phyloP scores from a whole-genome alignment of 2,329 filamentous ascomycete species.

The Macroventuria anomochaeta region DNA sequence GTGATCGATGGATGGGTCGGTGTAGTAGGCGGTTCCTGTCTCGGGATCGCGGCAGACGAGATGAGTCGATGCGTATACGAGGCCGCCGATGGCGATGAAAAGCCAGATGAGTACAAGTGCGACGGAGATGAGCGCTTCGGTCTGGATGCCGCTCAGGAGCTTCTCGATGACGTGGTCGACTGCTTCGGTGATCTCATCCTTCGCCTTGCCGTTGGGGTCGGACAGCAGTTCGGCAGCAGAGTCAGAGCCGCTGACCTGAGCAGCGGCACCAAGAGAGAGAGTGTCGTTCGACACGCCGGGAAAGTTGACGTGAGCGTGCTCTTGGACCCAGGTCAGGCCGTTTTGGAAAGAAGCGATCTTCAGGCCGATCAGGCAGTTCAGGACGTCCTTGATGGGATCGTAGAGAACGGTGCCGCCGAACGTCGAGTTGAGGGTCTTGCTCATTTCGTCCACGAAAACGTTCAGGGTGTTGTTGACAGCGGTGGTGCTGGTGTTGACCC shows the following conservation, averaged over 20 bases:
- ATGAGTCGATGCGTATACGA: conserved; percentile 69
- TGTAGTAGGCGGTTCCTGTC: conserved; percentile 56
- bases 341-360: conserved; percentile 86
- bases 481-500: conserved; percentile 82
- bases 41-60: conserved; percentile 69
- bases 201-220: conserved; percentile 73
- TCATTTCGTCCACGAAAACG: conserved; percentile 78
- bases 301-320: conserved; percentile 83
- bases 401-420: conserved; percentile 85
- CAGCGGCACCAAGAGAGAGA: conserved; percentile 79
- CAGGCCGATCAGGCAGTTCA: conserved; percentile 85
- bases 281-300: conserved; percentile 79
- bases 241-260: conserved; percentile 56
- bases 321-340: conserved; percentile 90
- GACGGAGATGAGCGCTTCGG: conserved; percentile 80
- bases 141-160: conserved; percentile 71
- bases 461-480: conserved; percentile 88
- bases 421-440: conserved; percentile 72
- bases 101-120: conserved; percentile 79
- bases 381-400: conserved; percentile 76
- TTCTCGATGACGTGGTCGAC: conserved; percentile 72
- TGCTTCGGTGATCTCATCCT: conserved; percentile 81
- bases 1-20: conserved; percentile 37
- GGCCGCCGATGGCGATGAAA: conserved; percentile 75
- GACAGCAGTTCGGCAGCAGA: conserved; percentile 76